Base-by-base conservation (phyloP, 768 basidiomycete genomes). In the Leccinellum luteum region DNA sequence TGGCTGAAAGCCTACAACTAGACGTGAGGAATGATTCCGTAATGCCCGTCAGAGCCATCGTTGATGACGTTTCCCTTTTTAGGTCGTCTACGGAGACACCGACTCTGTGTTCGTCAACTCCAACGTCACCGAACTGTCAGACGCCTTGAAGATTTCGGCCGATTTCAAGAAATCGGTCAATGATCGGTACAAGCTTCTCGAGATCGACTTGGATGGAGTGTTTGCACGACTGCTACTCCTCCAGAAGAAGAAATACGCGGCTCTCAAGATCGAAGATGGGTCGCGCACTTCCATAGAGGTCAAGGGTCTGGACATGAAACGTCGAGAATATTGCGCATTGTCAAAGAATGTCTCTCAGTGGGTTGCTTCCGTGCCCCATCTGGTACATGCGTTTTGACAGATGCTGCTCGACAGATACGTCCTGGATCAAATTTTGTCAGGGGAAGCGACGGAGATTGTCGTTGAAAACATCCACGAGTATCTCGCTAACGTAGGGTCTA, bases 241-340 rank as follows among this genome's bases (percentile, higher is more conserved):
- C 54, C 96, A 98, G 68, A 99, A 99, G 82, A 99, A 99, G 80
- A 98, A 99, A 74, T 99, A 99, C 64, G 97, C 97, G 0, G 97
- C 97, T 0, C 79, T 98, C 71, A 98, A 97, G 75, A 85, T 98
- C 43, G 92, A 94, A 65, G 92, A 94, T 61, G 86, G 86, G 27
- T 81, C 82, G 0, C 81, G 83, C 56, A 89, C 90, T 0, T 85
- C 83, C 14, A 90, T 84, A 2, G 97, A 99, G 67, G 79, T 99
- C 72, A 99, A 99, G 67, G 97, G 97, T 73, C 77, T 99, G 23
- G 97, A 99, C 74, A 98, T 99, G 97, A 98, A 98, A 73, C 86
- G 97, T 47, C 80, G 97, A 79, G 97, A 99, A 71, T 99, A 93
- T 72, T 95, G 90, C 60, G 81, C 82, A 0, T 73, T 99, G 53